Evolutionary conservation across 306 rosid genomes (phyloP).

Genomic region (Dryas alaskensis): DNA sequence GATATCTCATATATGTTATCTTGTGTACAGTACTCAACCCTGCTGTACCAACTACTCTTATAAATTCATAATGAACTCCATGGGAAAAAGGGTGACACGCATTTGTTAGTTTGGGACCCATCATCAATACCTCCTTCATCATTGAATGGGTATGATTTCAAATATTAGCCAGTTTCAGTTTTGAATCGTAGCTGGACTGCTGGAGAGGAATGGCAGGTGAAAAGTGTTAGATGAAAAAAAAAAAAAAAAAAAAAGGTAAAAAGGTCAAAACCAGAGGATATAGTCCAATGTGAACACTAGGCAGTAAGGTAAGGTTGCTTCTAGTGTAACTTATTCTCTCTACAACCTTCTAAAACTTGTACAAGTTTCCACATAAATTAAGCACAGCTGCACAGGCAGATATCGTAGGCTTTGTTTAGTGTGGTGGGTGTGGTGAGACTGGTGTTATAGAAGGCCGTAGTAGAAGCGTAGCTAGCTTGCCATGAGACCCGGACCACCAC

Average conservation of each 20-base stretch:
- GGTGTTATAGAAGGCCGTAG: not conserved
- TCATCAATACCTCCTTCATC: not conserved
- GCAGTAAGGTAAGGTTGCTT: constrained; percentile 19
- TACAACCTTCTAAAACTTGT: not conserved
- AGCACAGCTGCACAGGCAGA: not conserved
- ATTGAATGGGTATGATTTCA: not conserved
- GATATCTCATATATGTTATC: too few species aligned
- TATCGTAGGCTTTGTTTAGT: not conserved
- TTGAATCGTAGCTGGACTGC: constrained; percentile 38
- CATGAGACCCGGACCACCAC: constrained; percentile 29
- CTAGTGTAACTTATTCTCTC: constrained; percentile 15
- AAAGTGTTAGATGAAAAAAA: not conserved
- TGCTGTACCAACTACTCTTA: not conserved
- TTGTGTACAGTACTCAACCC: not conserved
- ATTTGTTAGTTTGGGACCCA: not conserved
- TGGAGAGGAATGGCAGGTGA: constrained; percentile 33
- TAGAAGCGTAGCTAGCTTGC: not conserved
- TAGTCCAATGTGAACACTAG: constrained; percentile 5
- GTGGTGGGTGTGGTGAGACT: not conserved
- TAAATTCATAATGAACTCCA: too few species aligned
- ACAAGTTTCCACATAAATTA: not conserved
- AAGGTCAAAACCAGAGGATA: not conserved
- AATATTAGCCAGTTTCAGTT: not conserved
- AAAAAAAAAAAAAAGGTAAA: not conserved
- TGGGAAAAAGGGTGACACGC: not conserved